A percentile compares a stretch with the other conserved stretches of the same genome.
Conservation (phyloP, 225 moss, liverwort and hornwort genomes). For the Climacium dendroides region DNA sequence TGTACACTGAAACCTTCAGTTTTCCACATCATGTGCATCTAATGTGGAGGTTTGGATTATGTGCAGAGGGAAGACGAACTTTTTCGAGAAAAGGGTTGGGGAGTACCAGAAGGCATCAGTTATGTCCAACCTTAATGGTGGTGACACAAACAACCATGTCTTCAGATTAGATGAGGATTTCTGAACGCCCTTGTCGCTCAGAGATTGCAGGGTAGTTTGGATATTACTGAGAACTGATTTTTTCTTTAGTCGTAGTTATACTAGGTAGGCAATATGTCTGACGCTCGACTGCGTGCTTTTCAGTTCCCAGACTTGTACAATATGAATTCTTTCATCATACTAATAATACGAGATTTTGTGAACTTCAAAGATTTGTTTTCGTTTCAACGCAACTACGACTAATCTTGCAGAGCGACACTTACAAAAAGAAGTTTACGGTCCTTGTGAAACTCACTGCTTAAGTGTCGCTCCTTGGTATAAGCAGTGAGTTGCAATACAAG, state of each 20-base stretch:
- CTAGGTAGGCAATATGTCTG: neutral
- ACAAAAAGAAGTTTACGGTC: neutral
- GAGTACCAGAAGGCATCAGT: constrained; percentile 84
- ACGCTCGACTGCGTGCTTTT: neutral
- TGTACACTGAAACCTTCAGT: no score
- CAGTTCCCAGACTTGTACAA: neutral
- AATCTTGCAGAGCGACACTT: no score
- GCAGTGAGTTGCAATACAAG: no score
- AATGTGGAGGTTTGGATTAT: neutral
- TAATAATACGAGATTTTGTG: neutral
- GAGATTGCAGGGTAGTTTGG: neutral
- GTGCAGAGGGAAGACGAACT: constrained; percentile 87
- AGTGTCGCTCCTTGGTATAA: no score
- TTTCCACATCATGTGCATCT: neutral
- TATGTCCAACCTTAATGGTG: constrained; percentile 54
- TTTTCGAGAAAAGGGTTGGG: constrained; percentile 85
- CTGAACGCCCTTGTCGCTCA: neutral
- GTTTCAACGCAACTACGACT: fast-evolving
- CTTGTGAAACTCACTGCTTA: no score
- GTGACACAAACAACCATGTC: constrained; percentile 51
- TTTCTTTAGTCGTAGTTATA: neutral
- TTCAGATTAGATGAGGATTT: constrained; percentile 80
- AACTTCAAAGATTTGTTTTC: neutral
- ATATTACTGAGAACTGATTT: no score
- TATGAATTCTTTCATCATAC: neutral